Evolutionary conservation across 495 filamentous ascomycete genomes (phyloP), one percentile per base, ranked within the genome.

Genomic region (Lophium mytilinum): DNA sequence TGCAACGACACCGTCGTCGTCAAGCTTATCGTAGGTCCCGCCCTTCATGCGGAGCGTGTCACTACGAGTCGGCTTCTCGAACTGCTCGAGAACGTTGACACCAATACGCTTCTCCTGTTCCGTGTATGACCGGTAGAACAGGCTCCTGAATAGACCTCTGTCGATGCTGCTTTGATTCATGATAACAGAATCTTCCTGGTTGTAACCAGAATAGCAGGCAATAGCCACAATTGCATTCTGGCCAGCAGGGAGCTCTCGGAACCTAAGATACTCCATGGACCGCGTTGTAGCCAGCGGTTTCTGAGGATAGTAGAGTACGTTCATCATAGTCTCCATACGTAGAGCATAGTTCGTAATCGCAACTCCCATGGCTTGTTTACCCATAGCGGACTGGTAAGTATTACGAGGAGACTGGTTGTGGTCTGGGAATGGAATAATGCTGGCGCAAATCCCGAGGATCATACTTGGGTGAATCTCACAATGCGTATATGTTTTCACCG

Each of bases 131-230:
- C 94, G 86, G 78, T 95, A 97, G 78, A 97, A 99, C 15, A 99
- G 76, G 83, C 88, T 94, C 68, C 93, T 84, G 86, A 97, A 97
- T 9, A 99, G 76, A 36, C 93, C 93, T 57, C 93, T 87, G 66
- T 99, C 93, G 64, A 97, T 97, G 63, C 89, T 93, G 74, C 89
- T 94, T 72, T 99, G 94, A 73, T 96, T 99, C 94, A 99, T 96
- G 63, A 99, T 94, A 51, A 99, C 93, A 19, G 93, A 97, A 81
- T 99, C 93, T 88, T 99, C 93, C 71, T 97, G 94, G 70, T 99
- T 97, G 79, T 97, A 99, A n/a, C 93, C 93, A 14, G 90, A 95
- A 73, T 97, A 99, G 70, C 86, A 90, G 45, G 88, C 81, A 76
- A 99, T 97, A 37, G 94, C 93, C 11, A 99, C 93, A 64, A 99